These are phyloP conservation scores for Venturia effusa DNA, from an alignment of 2,329 filamentous ascomycete genomes.

Conservation along the genomic window DNA sequence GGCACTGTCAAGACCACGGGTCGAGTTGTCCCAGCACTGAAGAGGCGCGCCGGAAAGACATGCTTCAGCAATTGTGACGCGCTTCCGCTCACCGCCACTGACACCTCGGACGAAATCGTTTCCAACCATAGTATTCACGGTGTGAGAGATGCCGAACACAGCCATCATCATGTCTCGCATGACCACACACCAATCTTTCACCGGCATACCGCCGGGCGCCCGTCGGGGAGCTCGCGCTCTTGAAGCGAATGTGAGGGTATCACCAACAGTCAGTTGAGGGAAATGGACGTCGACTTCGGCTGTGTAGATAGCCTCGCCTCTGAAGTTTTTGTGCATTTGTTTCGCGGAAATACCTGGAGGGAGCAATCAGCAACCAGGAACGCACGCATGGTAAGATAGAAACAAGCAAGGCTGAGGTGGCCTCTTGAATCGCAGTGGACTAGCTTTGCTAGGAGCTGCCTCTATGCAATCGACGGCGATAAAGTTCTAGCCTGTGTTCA, in stretches of 20 bases:
- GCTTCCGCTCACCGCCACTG: constrained; percentile 66
- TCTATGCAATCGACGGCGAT: too few species aligned
- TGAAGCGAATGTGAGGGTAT: constrained; percentile 70
- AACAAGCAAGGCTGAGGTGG: neutral
- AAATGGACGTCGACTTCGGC: constrained; percentile 78
- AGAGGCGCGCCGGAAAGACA: constrained; percentile 51
- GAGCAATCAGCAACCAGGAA: neutral
- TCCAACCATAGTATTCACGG: constrained; percentile 59
- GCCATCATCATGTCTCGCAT: constrained; percentile 64
- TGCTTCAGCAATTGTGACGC: constrained; percentile 74
- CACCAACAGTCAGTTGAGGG: constrained; percentile 63
- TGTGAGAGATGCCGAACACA: constrained; percentile 64
- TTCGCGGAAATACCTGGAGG: constrained; percentile 49
- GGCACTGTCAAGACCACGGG: constrained; percentile 62
- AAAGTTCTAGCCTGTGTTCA: too few species aligned
- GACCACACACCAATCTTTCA: constrained; percentile 47
- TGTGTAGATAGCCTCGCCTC: constrained; percentile 79
- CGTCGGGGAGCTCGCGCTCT: constrained; percentile 54
- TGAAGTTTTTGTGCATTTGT: constrained; percentile 67
- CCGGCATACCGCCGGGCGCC: constrained; percentile 47
- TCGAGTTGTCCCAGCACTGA: constrained; percentile 72
- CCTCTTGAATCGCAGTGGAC: too few species aligned
- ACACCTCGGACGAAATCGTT: constrained; percentile 72
- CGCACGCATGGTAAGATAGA: neutral
- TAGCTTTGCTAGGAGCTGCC: too few species aligned